Evolutionary conservation across 176 grass and related monocot species (phyloP).

Genomic region (Hsuehochloa calcarea): DNA sequence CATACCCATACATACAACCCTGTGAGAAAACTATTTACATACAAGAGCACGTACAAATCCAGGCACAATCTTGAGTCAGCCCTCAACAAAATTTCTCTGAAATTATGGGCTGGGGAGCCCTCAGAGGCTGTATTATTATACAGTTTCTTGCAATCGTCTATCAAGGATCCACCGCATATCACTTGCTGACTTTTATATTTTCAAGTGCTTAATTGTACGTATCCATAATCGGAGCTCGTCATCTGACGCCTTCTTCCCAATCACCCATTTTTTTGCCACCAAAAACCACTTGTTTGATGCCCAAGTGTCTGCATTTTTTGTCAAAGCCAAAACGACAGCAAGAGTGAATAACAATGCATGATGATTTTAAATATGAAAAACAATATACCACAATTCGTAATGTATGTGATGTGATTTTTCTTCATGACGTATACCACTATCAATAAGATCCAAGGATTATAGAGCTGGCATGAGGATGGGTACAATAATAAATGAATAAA

Average conservation of each 20-base stretch:
- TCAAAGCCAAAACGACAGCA: constrained; percentile 3
- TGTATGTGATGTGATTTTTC: background rate
- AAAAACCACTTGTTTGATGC: constrained; percentile 84
- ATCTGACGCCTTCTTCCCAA: constrained; percentile 75
- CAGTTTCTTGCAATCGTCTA: background rate
- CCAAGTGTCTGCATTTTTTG: constrained; percentile 56
- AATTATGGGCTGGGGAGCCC: background rate
- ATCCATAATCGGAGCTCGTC: constrained; percentile 67
- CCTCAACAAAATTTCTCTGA: background rate
- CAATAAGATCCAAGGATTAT: background rate
- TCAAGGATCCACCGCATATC: background rate
- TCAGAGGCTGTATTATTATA: background rate
- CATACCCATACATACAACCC: background rate
- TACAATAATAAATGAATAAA: too few relatives aligned
- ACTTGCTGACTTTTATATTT: constrained; percentile 46
- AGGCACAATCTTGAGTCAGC: background rate
- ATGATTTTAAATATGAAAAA: background rate
- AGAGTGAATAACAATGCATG: background rate
- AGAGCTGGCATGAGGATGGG: too few relatives aligned
- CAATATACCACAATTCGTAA: background rate
- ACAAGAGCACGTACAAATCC: background rate
- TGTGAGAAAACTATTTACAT: constrained; percentile 15
- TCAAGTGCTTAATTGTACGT: constrained; percentile 85
- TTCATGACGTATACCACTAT: background rate
- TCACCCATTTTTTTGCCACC: constrained; percentile 68